Base-by-base conservation (phyloP, 805 yeast species). In the Spathaspora girioi region DNA sequence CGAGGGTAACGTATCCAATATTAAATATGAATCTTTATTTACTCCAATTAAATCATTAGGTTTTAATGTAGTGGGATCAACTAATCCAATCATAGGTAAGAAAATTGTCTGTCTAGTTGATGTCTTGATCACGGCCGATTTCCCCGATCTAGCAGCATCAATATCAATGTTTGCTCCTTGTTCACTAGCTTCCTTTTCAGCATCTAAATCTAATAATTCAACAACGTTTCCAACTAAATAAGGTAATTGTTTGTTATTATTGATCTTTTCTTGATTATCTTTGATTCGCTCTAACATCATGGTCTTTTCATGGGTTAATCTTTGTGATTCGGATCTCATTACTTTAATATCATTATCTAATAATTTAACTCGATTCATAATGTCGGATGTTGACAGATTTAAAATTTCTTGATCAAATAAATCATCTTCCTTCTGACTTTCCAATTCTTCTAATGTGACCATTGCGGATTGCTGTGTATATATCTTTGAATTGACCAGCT, bases 41-140 rank as follows among this genome's bases (percentile, higher is more conserved):
- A 94, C 99, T 62, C 99, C 99, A 53, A 94, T 96, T 60, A 94
- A 77, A 66, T 94, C 99, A 59, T 96, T 96, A n/a, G 99, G 99
- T 69, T 89, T 93, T 59, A 94, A 79, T n/a, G 79, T 81, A 45
- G 83, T 85, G 1, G 97, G 92, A 61, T 92, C 97, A 18, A 94
- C 99, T 49, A 94, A 75, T 18, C 99, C 99, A 52, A 94, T 88
- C 71, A 94, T 81, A 35, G 99, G 99, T 65, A 94, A 75, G 62
- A 94, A 94, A 32, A 94, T 96, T 2, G 99, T 94, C 66, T 94
- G 99, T 65, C 99, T 84, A 9, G 99, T 94, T 0, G 97, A 89
- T 0, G 99, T 94, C 71, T 94, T 94, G 56, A 94, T 89, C 38
- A 94, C 99, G 1, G 99, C 99, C n/a, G 96, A 90, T 71, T 93